These are phyloP conservation scores for Aegle marmelos DNA, from an alignment of 345 rosid genomes.

Conservation along the genomic window DNA sequence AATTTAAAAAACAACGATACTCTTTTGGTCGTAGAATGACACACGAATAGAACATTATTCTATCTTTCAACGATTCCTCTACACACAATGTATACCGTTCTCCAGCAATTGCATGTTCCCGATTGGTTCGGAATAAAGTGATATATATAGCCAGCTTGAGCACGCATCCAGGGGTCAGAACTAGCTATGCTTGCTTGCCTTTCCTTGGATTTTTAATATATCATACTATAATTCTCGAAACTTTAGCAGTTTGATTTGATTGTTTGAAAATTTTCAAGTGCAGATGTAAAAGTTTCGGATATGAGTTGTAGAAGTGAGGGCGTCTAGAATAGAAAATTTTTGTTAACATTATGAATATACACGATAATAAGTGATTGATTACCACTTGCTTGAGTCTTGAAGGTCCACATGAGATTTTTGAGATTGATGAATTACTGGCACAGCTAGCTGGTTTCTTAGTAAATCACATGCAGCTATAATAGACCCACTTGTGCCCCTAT, in stretches of 20 bases:
- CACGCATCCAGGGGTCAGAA: neutral
- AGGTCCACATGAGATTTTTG: neutral
- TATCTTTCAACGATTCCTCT: neutral
- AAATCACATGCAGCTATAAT: slow-evolving; percentile 14
- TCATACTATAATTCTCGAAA: neutral
- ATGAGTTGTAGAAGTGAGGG: too few relatives aligned
- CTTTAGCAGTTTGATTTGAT: too few relatives aligned
- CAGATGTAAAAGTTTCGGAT: too few relatives aligned
- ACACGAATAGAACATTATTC: neutral
- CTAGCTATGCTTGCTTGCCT: neutral
- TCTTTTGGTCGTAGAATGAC: neutral
- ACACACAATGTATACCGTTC: neutral
- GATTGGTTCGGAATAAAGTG: slow-evolving; percentile 20
- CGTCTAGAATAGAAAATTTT: too few relatives aligned
- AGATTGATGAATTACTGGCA: neutral
- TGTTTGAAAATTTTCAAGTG: too few relatives aligned
- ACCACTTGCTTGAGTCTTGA: neutral
- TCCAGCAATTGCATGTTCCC: neutral
- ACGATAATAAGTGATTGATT: neutral
- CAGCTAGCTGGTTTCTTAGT: neutral
- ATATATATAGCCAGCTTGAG: neutral
- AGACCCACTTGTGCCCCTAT: slow-evolving; percentile 10
- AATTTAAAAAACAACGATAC: neutral
- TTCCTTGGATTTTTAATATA: neutral
- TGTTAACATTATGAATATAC: neutral